phyloP scores from a whole-genome alignment of 1,284 basidiomycete species.

The Cryptococcus sp. region DNA sequence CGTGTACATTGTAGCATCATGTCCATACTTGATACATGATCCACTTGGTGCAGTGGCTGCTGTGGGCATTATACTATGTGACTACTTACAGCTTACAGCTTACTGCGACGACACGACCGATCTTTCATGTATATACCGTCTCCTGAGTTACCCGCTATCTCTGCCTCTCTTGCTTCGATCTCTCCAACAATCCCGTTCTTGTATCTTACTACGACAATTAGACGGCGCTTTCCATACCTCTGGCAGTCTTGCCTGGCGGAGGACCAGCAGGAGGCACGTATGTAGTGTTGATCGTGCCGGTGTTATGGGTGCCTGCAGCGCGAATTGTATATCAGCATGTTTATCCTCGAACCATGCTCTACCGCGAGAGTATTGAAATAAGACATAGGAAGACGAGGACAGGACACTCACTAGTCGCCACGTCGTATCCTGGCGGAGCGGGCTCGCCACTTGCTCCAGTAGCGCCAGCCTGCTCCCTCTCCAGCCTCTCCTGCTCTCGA shows the following conservation, averaged over 20 bases:
- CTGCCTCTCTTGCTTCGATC: no score
- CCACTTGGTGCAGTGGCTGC: no score
- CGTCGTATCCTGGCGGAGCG: conserved; percentile 42
- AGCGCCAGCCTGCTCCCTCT: conserved; percentile 30
- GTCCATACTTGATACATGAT: no score
- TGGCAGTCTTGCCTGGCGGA: conserved; percentile 21
- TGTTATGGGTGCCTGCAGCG: conserved; percentile 18
- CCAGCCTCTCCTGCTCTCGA: conserved; percentile 39
- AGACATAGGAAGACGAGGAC: not conserved
- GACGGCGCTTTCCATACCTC: no score
- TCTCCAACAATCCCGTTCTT: no score
- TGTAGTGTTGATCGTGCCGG: conserved; percentile 12
- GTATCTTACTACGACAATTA: no score
- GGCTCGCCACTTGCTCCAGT: not conserved
- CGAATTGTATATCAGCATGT: not conserved
- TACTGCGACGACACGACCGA: no score
- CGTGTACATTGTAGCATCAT: no score
- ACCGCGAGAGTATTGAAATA: not conserved
- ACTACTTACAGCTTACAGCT: no score
- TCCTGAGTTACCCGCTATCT: no score
- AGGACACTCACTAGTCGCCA: conserved; percentile 32
- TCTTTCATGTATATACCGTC: no score
- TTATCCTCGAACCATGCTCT: not conserved
- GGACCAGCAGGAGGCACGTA: conserved; percentile 40
- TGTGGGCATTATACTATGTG: no score